These are phyloP conservation scores for Daldinia sp. DNA, from an alignment of 2,329 filamentous ascomycete species.

Conservation along the genomic window DNA sequence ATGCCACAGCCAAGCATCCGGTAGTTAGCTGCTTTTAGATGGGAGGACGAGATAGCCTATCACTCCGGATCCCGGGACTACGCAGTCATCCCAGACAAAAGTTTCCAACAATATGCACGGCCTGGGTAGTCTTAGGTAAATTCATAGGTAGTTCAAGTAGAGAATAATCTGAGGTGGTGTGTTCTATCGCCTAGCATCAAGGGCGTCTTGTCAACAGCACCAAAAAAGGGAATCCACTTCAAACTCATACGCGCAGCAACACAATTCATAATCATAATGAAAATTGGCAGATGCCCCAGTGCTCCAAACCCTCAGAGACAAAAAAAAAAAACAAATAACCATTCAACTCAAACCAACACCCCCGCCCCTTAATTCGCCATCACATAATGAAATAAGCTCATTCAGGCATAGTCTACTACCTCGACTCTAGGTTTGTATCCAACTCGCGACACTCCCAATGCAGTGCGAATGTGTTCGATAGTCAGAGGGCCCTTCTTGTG, in stretches of 20 bases:
- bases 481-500: slow-evolving; percentile 25
- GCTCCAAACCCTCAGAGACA: neutral
- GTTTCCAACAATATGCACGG: neutral
- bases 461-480: slow-evolving; percentile 29
- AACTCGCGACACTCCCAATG: slow-evolving; percentile 27
- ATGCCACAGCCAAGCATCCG: neutral
- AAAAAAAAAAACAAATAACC: neutral
- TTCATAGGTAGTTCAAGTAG: too few relatives aligned
- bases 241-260: too few relatives aligned
- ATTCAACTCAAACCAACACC: neutral
- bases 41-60: neutral
- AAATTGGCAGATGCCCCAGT: neutral
- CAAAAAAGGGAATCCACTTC: too few relatives aligned
- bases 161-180: too few relatives aligned
- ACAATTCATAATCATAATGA: neutral
- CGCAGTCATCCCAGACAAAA: neutral
- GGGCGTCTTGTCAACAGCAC: too few relatives aligned
- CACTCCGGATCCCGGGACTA: neutral
- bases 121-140: neutral
- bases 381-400: neutral
- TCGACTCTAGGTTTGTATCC: neutral
- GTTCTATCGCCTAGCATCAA: too few relatives aligned
- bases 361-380: neutral
- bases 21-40: neutral
- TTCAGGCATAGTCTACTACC: neutral